These are phyloP conservation scores for Ceratonia siliqua DNA, from an alignment of 306 rosid genomes.

Conservation along the genomic window DNA sequence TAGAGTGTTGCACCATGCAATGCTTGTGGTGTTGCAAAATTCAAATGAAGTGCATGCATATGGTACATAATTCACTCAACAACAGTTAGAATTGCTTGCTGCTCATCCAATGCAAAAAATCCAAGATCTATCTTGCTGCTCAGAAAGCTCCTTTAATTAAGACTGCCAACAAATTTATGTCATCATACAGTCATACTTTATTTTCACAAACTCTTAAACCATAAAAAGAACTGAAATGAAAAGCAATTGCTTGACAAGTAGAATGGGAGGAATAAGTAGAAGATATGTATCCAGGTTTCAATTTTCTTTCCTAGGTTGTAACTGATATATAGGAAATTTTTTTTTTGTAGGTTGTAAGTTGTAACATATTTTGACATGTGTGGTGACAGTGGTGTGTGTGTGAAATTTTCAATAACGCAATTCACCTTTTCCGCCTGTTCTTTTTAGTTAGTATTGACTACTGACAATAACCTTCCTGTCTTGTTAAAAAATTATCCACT, in stretches of 20 bases:
- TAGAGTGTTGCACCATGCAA: too few relatives aligned
- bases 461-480: background rate
- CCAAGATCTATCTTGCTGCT: background rate
- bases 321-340: background rate
- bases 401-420: background rate
- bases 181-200: background rate
- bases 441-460: background rate
- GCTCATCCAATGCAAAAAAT: background rate
- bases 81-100: background rate
- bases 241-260: background rate
- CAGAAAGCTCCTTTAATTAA: background rate
- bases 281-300: background rate
- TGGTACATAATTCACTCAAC: background rate
- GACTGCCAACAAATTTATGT: background rate
- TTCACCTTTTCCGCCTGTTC: background rate
- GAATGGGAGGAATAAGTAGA: background rate
- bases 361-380: background rate
- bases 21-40: too few relatives aligned
- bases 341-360: background rate
- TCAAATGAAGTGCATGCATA: too few relatives aligned
- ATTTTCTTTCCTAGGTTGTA: background rate
- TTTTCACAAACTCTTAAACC: background rate
- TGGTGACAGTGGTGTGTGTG: background rate
- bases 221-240: slow-evolving; percentile 3
- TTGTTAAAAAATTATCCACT: background rate